Conservation (phyloP, 2,329 filamentous ascomycete genomes). For the Grosmannia huntii region DNA sequence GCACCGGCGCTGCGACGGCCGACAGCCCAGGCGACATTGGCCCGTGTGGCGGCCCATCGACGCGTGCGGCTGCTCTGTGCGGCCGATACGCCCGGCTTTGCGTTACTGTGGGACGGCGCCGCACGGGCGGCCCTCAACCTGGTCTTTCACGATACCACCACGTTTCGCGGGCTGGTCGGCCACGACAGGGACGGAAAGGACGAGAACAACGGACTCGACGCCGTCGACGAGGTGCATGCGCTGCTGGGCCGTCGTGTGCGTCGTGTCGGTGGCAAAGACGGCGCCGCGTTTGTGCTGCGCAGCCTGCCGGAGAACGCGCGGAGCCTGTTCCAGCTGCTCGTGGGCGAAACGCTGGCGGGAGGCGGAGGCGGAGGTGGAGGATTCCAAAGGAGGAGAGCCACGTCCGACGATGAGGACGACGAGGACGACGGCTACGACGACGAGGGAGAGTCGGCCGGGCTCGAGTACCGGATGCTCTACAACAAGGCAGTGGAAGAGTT, state of each 20-base stretch:
- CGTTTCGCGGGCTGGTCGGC: conserved; percentile 56
- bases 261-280: conserved; percentile 76
- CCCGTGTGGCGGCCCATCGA: conserved; percentile 62
- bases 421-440: conserved; percentile 64
- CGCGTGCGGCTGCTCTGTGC: conserved; percentile 64
- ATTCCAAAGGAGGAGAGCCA: conserved; percentile 45
- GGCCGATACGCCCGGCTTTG: conserved; percentile 76
- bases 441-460: conserved; percentile 47
- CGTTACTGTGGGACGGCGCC: conserved; percentile 79
- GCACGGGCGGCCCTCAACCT: conserved; percentile 76
- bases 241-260: conserved; percentile 70
- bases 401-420: conserved; percentile 48
- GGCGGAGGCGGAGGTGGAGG: conserved; percentile 36
- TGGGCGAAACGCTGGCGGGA: conserved; percentile 68
- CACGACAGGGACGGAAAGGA: conserved; percentile 15
- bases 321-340: conserved; percentile 71
- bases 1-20: conserved; percentile 61
- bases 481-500: conserved; percentile 95
- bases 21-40: conserved; percentile 57
- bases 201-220: conserved; percentile 53
- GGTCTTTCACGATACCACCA: conserved; percentile 87
- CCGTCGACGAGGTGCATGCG: conserved; percentile 82
- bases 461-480: conserved; percentile 86
- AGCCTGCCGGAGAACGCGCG: conserved; percentile 86
- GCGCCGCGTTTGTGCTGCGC: conserved; percentile 80